Base-by-base conservation (phyloP, 1,139 yeast species). In the Groenewaldozyma sp. region DNA sequence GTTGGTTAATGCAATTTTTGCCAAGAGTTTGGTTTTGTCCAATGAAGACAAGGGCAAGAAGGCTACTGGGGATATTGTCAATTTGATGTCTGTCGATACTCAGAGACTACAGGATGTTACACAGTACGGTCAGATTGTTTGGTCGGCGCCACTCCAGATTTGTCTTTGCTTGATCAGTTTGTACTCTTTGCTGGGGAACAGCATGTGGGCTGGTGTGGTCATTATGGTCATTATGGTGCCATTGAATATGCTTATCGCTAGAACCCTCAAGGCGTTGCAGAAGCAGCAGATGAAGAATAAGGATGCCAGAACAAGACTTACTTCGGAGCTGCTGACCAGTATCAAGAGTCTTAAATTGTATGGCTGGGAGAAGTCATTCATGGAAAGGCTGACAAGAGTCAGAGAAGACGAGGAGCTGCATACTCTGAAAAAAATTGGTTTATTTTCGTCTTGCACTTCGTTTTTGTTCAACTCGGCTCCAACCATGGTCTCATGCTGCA, bases 91-190 rank as follows among this genome's bases (percentile, higher is more conserved):
- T 38, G 96, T 91, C 37, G 98, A 91, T 64, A 83, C 93, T 5
- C 97, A 88, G 65, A 74, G 97, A 63, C 67, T 91, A 43, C 96
- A 87, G 62, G 97, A 88, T 55, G 69, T 88, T 45, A 77, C 84
- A 32, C 94, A 87, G 58, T 81, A 82, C 62, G 78, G 91, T 47
- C 88, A 87, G 56, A 73, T 88, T 45, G 70, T 86, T 39, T 88
- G 97, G 95, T 87, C 96, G 0, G 97, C 96, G 35, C 98, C 98
- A 2, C 84, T 88, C 65, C 98, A 91, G 65, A 79, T 91, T 52
- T 52, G 73, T 33, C 65, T 91, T 44, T 91, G 97, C 69, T 70
- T 91, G 51, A 62, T 71, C 42, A 82, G 94, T 3, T 68, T 91
- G 42, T 76, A 91, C 59, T 73, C 75, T 6, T 64, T 91, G 44